Conservation (phyloP, 768 basidiomycete species). For the Boletus tylopilopsis region DNA sequence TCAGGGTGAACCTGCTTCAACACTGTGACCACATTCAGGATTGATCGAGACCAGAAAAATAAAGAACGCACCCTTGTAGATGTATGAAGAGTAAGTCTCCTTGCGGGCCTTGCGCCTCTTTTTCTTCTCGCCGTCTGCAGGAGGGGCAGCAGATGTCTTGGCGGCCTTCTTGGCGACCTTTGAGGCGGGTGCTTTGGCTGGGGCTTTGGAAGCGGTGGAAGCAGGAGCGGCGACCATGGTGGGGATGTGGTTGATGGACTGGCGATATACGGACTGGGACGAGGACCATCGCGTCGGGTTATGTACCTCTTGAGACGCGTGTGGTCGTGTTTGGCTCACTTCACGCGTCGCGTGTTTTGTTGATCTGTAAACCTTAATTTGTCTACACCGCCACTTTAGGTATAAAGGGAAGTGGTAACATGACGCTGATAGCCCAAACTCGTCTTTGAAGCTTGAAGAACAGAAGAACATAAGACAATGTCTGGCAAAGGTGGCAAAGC, state of each 20-base stretch:
- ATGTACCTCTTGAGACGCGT: slow-evolving; percentile 31
- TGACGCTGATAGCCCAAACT: slow-evolving; percentile 7
- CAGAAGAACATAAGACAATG: too few relatives aligned
- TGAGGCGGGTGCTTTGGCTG: slow-evolving; percentile 39
- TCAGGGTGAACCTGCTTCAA: slow-evolving; percentile 98
- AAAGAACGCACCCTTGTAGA: slow-evolving; percentile 70
- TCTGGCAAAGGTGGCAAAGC: slow-evolving; percentile 53
- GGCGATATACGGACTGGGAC: slow-evolving; percentile 10
- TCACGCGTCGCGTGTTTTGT: slow-evolving; percentile 36
- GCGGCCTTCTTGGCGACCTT: slow-evolving; percentile 51
- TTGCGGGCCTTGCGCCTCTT: slow-evolving; percentile 84
- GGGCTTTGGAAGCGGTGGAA: slow-evolving; percentile 40
- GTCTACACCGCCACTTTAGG: slow-evolving; percentile 7
- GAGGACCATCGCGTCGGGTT: not conserved
- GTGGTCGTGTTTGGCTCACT: slow-evolving; percentile 35
- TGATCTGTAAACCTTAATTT: slow-evolving; percentile 37
- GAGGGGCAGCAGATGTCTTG: slow-evolving; percentile 50
- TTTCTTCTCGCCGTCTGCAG: slow-evolving; percentile 78
- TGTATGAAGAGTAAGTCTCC: slow-evolving; percentile 93
- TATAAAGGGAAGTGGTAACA: slow-evolving; percentile 28
- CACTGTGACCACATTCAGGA: slow-evolving; percentile 42
- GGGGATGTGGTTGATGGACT: slow-evolving; percentile 8
- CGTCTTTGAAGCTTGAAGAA: slow-evolving; percentile 9
- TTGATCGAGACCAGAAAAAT: not conserved
- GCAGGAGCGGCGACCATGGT: slow-evolving; percentile 61